A percentile compares a stretch with the other conserved stretches of the same genome.
Evolutionary conservation across 257 asterid species (phyloP).

Genomic region (Coffea canephora): DNA sequence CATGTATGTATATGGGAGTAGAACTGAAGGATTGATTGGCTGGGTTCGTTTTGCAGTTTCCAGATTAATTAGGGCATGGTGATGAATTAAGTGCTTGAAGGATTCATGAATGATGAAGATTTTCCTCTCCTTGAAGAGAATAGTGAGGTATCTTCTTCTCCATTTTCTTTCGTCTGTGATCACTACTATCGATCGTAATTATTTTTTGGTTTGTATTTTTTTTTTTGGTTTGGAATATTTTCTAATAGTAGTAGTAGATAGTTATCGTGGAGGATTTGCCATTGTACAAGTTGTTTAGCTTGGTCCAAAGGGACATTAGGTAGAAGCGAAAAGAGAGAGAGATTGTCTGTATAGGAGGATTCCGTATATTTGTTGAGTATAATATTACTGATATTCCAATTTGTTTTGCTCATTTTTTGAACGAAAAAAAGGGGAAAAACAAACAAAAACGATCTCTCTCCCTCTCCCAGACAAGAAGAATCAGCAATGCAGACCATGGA

Average conservation of each 20-base stretch:
- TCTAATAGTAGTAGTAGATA: constrained; percentile 13
- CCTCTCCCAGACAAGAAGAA: not conserved
- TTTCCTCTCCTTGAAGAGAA: constrained; percentile 6
- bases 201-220: not conserved
- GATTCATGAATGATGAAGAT: constrained; percentile 15
- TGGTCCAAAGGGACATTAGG: constrained; percentile 35
- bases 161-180: constrained; percentile 18
- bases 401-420: constrained; percentile 11
- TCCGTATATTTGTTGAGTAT: constrained; percentile 6
- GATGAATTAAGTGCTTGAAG: not conserved
- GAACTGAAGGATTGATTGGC: not conserved
- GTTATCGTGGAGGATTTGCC: constrained; percentile 35
- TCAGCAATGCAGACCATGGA: constrained; percentile 4
- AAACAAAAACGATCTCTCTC: not conserved
- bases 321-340: constrained; percentile 29
- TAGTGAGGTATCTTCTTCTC: constrained; percentile 33
- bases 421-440: not conserved
- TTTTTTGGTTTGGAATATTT: constrained; percentile 17
- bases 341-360: constrained; percentile 38
- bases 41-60: constrained; percentile 1
- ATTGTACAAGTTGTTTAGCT: constrained; percentile 40
- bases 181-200: constrained; percentile 6
- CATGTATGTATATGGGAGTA: too few relatives aligned
- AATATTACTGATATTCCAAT: constrained; percentile 6
- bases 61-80: constrained; percentile 7